Percentiles rank a stretch among this genome's conserved stretches.
Conservation (phyloP, 1,139 yeast genomes). For the Candida mesenterica region DNA sequence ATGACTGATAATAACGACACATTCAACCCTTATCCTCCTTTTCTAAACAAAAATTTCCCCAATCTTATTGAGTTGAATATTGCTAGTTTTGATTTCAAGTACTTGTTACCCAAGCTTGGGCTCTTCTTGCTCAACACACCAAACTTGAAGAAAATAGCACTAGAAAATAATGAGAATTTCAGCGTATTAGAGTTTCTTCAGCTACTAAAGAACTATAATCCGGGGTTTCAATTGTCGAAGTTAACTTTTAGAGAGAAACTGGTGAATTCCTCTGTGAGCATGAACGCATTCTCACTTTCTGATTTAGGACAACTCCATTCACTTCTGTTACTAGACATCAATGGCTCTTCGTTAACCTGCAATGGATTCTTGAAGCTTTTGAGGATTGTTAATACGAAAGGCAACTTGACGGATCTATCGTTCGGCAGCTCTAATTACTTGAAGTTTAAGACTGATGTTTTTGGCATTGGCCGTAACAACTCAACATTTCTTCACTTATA, state of each 20-base stretch:
- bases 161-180: conserved; percentile 37
- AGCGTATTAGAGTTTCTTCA: conserved; percentile 29
- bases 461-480: conserved; percentile 12
- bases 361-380: conserved; percentile 34
- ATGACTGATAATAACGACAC: conserved; percentile 18
- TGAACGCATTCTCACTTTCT: conserved; percentile 24
- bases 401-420: conserved; percentile 19
- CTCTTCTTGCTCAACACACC: conserved; percentile 23
- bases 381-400: conserved; percentile 17
- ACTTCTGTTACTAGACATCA: conserved; percentile 33
- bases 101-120: conserved; percentile 29
- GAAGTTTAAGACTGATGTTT: conserved; percentile 29
- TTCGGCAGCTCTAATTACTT: conserved; percentile 36
- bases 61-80: conserved; percentile 26
- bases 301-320: conserved; percentile 27
- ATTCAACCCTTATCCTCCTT: conserved; percentile 27
- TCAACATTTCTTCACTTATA: conserved; percentile 17
- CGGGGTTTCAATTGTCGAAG: conserved; percentile 24
- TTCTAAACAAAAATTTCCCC: conserved; percentile 21
- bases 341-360: conserved; percentile 31
- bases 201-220: conserved; percentile 30
- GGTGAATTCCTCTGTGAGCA: conserved; percentile 18
- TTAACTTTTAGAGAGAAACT: conserved; percentile 33
- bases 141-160: conserved; percentile 21
- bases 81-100: conserved; percentile 32